Evolutionary conservation across 2,329 filamentous ascomycete species (phyloP), one percentile per base, ranked within the genome.

Genomic region (Aspergillus aculeatinus): DNA sequence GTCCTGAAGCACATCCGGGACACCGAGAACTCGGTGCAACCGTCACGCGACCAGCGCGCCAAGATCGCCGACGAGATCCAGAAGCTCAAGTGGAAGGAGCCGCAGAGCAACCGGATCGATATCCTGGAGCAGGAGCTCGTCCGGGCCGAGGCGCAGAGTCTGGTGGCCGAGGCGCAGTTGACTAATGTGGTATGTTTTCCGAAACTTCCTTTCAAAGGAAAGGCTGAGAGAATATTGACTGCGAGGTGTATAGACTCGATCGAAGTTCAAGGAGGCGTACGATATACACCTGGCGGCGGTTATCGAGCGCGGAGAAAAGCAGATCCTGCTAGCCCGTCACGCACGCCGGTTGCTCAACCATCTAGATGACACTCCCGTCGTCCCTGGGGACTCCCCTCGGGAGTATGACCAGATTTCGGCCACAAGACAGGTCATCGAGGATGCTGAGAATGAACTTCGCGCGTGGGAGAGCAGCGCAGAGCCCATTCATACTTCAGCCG

Each of bases 221-320:
- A 7, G 11, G 7, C 48, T 6, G 14, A 16, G 19, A 16, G 44
- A 25, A 25, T 23, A 10, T 27, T 31, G 11, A 21, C 49, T 50
- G 44, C 59, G 35, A 57, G 4, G 2, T 10, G 29, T 25, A 11
- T 5, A 51, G 90, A 98, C 95, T 39, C 90, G 95, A 60, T 90
- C 95, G 77, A 98, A 97, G 80, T 84, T 99, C 79, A 97, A 96
- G 80, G 91, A 97, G 77, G 91, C 95, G 25, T 98, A 94, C 73
- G 91, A 93, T 66, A 77, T 90, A 61, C 92, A 98, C 74, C 91
- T 96, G 65, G 86, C 90, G 16, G 92, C 93, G 60, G 91, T 92
- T 21, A 96, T 99, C 68, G 95, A 99, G 81, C 90, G 94, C 33
- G 92, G 92, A 25, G 95, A 98, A 81, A 98, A 98, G 81, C 95